Conservation (phyloP, 306 rosid genomes). For the Carpinus viminea region DNA sequence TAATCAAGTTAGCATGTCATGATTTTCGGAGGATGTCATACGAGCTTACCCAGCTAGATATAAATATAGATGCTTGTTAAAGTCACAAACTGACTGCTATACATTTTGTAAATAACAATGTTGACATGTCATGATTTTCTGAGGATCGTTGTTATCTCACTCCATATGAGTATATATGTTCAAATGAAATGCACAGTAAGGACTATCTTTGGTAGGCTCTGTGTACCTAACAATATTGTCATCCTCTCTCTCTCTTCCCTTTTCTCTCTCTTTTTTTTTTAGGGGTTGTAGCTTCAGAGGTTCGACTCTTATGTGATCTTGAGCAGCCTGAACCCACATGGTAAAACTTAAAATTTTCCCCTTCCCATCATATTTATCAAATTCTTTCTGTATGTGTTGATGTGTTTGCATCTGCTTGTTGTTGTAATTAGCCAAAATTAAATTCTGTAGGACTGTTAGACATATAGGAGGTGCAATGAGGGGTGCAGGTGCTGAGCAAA, state of each 20-base stretch:
- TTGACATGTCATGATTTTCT: constrained; percentile 1
- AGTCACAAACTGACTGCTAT: not conserved
- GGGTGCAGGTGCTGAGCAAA: constrained; percentile 97
- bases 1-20: not conserved
- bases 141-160: not conserved
- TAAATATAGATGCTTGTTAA: not conserved
- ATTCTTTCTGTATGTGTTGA: not conserved
- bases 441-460: constrained; percentile 66
- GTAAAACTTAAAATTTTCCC: constrained; percentile 35
- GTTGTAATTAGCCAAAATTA: not conserved
- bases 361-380: not conserved
- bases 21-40: too few relatives aligned
- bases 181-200: not conserved
- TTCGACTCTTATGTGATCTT: constrained; percentile 79
- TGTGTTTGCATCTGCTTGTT: not conserved
- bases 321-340: constrained; percentile 87
- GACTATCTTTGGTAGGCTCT: not conserved
- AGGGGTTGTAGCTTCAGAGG: constrained; percentile 81
- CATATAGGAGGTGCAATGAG: constrained; percentile 93
- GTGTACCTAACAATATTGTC: not conserved
- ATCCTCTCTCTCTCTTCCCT: not conserved
- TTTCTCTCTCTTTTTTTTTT: not conserved
- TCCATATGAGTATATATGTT: not conserved
- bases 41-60: not conserved
- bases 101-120: not conserved